phyloP scores from a whole-genome alignment of 805 yeast species.

The Candida nanaspora region DNA sequence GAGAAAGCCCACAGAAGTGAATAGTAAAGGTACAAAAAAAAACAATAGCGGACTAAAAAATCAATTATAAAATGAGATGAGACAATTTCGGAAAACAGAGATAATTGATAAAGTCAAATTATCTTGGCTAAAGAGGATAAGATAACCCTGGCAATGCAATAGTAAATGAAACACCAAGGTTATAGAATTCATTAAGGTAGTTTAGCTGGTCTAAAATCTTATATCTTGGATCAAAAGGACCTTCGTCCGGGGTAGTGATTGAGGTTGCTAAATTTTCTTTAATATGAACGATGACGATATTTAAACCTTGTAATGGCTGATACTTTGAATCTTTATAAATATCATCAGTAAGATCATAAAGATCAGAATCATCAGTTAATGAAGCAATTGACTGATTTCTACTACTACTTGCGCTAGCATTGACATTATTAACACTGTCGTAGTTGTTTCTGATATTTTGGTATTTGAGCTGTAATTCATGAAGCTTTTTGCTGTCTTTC shows the following conservation, averaged over 20 bases:
- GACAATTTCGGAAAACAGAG: too few relatives aligned
- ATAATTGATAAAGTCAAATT: too few relatives aligned
- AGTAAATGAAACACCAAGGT: slow-evolving; percentile 40
- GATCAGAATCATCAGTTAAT: not conserved
- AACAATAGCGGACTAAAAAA: too few relatives aligned
- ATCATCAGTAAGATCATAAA: not conserved
- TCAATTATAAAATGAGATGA: too few relatives aligned
- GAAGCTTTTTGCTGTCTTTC: slow-evolving; percentile 3
- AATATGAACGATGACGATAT: slow-evolving; percentile 46
- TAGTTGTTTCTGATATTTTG: not conserved
- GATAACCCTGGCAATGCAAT: slow-evolving; percentile 52
- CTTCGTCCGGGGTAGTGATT: slow-evolving; percentile 2
- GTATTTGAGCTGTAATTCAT: not conserved
- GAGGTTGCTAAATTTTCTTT: slow-evolving; percentile 32
- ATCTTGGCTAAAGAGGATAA: slow-evolving; percentile 12
- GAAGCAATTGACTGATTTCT: not conserved
- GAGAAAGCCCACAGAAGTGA: too few relatives aligned
- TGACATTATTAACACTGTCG: not conserved
- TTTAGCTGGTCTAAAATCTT: slow-evolving; percentile 44
- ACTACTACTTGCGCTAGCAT: not conserved
- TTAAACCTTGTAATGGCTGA: slow-evolving; percentile 35
- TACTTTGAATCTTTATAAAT: slow-evolving; percentile 8
- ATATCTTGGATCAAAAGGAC: slow-evolving; percentile 38
- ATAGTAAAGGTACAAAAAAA: too few relatives aligned
- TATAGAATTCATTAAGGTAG: slow-evolving; percentile 24